These are phyloP conservation scores for Akanthomyces dipterigenus DNA, from an alignment of 2,329 filamentous ascomycete species.

Conservation along the genomic window DNA sequence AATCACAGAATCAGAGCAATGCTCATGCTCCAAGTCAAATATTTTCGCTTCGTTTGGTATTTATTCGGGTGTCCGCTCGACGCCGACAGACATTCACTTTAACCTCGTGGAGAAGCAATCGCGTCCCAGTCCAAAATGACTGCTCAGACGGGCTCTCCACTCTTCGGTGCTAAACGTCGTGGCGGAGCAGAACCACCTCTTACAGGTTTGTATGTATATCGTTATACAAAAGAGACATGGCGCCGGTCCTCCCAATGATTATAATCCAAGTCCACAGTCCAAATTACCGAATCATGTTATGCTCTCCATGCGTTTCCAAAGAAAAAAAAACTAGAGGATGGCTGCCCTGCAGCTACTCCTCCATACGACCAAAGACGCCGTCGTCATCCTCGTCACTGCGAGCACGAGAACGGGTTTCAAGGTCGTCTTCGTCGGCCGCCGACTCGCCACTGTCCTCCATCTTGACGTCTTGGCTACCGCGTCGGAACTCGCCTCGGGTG, in stretches of 20 bases:
- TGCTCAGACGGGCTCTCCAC: constrained; percentile 41
- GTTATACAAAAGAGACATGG: constrained; percentile 45
- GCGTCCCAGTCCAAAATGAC: constrained; percentile 20
- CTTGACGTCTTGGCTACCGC: constrained; percentile 52
- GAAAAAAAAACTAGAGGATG: constrained; percentile 16
- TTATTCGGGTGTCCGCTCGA: constrained; percentile 51
- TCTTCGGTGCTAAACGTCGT: constrained; percentile 61
- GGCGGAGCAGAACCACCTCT: constrained; percentile 57
- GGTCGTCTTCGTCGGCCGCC: constrained; percentile 60
- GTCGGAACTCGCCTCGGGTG: constrained; percentile 50
- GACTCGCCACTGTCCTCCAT: constrained; percentile 61
- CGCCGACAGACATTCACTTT: constrained; percentile 60
- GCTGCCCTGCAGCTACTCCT: constrained; percentile 54
- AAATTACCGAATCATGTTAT: constrained; percentile 14
- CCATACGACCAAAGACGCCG: constrained; percentile 93
- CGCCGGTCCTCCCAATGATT: constrained; percentile 22
- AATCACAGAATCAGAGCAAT: not conserved
- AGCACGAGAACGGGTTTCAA: constrained; percentile 52
- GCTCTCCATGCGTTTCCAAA: constrained; percentile 20
- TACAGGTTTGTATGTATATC: constrained; percentile 34
- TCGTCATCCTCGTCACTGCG: constrained; percentile 87
- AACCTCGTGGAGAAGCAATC: constrained; percentile 58
- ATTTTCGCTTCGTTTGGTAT: constrained; percentile 28
- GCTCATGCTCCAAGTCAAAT: constrained; percentile 15
- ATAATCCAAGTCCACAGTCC: constrained; percentile 27